phyloP scores from a whole-genome alignment of 2,329 filamentous ascomycete genomes.

The Aspergillus pseudoglaucus region DNA sequence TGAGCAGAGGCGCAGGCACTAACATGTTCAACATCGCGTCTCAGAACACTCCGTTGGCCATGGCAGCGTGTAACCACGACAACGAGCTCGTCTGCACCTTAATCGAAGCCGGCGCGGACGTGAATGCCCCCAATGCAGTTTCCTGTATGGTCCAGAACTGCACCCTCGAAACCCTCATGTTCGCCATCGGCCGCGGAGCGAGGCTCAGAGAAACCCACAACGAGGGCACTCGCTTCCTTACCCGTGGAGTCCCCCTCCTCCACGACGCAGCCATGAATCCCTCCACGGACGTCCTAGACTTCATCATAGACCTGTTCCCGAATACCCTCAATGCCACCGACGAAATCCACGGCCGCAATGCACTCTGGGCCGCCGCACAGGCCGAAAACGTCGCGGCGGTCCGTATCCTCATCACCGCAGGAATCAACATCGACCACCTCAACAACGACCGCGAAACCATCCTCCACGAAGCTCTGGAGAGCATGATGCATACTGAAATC shows the following conservation, averaged over 20 bases:
- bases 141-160: neutral
- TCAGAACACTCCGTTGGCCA: neutral
- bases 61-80: neutral
- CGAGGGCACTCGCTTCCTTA: neutral
- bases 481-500: no score
- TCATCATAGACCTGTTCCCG: neutral
- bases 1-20: conserved; percentile 4
- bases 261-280: neutral
- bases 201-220: neutral
- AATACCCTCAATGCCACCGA: neutral
- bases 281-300: neutral
- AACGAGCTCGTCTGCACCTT: neutral
- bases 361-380: conserved; percentile 1
- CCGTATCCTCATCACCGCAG: neutral
- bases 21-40: neutral
- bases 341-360: neutral
- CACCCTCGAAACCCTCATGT: neutral
- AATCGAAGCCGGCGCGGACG: neutral
- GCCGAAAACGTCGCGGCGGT: neutral
- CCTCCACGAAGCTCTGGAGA: neutral
- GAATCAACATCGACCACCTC: conserved; percentile 1
- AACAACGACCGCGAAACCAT: conserved; percentile 4
- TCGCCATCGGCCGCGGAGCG: conserved; percentile 2
- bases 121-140: neutral
- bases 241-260: neutral